These are phyloP conservation scores for Cryptosporidium ryanae DNA, from an alignment of 169 alveolate genomes.

Conservation along the genomic window DNA sequence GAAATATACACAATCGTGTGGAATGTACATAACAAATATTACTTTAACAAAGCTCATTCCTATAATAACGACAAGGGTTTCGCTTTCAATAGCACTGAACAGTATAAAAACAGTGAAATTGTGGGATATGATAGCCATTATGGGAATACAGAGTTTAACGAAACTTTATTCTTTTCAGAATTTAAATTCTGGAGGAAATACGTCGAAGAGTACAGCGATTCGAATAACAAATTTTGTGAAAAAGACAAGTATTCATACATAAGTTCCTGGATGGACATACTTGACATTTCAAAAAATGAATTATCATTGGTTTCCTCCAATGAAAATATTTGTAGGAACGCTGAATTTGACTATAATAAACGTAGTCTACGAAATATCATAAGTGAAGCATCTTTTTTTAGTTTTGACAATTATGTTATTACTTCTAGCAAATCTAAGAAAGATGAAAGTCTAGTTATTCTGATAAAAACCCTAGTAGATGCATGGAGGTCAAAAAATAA, in stretches of 20 bases:
- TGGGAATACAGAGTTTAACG: not conserved
- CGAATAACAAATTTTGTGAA: not conserved
- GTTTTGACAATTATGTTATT: not conserved
- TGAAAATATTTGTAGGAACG: not conserved
- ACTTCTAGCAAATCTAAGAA: not conserved
- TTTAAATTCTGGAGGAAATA: conserved; percentile 46
- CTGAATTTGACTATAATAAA: not conserved
- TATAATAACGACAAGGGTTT: not conserved
- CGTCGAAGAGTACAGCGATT: conserved; percentile 3
- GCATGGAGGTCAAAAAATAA: conserved; percentile 33
- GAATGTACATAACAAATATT: conserved; percentile 41
- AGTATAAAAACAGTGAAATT: not conserved
- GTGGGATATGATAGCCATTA: not conserved
- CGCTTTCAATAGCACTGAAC: not conserved
- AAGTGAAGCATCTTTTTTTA: not conserved
- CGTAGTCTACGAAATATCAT: not conserved
- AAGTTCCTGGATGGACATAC: conserved; percentile 44
- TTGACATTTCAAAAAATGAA: conserved; percentile 45
- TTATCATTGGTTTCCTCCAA: conserved; percentile 26
- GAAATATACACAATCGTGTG: conserved; percentile 61
- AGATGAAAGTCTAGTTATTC: conserved; percentile 13
- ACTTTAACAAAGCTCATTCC: not conserved
- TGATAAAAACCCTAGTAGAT: conserved; percentile 11
- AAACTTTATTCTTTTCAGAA: conserved; percentile 20
- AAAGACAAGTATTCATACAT: not conserved